Conservation (phyloP, 208 protist species). For the Phytomonas sp. region DNA sequence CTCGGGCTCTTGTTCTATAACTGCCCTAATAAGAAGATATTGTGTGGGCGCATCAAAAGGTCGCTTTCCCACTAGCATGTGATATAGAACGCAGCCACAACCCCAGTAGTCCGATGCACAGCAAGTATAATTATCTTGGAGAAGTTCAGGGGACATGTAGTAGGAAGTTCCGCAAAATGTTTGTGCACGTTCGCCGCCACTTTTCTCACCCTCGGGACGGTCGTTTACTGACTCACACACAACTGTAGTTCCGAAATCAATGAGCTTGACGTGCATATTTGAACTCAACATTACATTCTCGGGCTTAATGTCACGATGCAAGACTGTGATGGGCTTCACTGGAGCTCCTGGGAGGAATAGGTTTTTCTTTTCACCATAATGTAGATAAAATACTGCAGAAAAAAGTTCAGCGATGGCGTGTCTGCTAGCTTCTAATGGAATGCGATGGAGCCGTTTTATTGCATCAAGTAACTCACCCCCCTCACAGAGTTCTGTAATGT, state of each 20-base stretch:
- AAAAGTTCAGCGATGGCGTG: conserved; percentile 91
- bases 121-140: conserved; percentile 89
- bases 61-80: conserved; percentile 78
- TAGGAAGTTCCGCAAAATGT: conserved; percentile 88
- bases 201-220: conserved; percentile 49
- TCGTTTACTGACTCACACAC: conserved; percentile 61
- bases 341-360: conserved; percentile 14
- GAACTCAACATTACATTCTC: conserved; percentile 93
- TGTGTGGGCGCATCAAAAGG: conserved; percentile 85
- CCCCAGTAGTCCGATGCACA: conserved; percentile 91
- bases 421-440: conserved; percentile 77
- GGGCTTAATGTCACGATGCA: conserved; percentile 95
- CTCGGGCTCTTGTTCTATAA: conserved; percentile 78
- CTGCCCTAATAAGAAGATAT: conserved; percentile 83
- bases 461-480: conserved; percentile 76
- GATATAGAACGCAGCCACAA: conserved; percentile 89
- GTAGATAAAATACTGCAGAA: conserved; percentile 93
- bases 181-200: conserved; percentile 49
- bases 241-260: conserved; percentile 94
- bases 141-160: conserved; percentile 93
- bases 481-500: conserved; percentile 79
- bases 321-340: conserved; percentile 57
- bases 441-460: conserved; percentile 41
- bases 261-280: conserved; percentile 91
- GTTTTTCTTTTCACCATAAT: conserved; percentile 72